Evolutionary conservation across 148 eudicot species (phyloP), one percentile per base, ranked within the genome.

Genomic region (Amaranthus palmeri): DNA sequence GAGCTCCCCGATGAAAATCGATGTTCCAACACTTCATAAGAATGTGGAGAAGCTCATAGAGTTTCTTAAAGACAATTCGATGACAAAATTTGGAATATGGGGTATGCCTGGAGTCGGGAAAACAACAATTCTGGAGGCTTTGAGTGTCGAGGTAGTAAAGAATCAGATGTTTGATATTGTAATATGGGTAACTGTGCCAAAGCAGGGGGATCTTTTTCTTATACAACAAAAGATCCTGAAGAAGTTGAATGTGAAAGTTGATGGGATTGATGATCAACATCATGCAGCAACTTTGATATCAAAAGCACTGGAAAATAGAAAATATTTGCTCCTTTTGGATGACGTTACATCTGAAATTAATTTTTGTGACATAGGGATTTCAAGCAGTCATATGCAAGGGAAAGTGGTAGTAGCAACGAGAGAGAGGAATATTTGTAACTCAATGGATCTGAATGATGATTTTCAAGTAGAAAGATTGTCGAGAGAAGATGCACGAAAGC

Each of bases 81-180:
- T 79, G 11, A 74, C 42, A 12, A 79, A n/a, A 48, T 43, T 79
- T 53, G 82, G 82, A 10, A 56, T 79, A 49, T 65, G 49, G 51
- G 78, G 82, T 47, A 69, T 65, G 57, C 18, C 54, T 44, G 82
- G 82, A 44, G 75, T 79, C 42, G 82, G 82, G 36, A 79, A 74
- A 70, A 70, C 75, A 5, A 70, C 72, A 14, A 70, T 79, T 13
- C 17, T 79, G 64, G 48, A 74, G 11, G 50, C 43, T 69, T 45
- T 79, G 61, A 50, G 74, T 55, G 71, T 70, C 11, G 57, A 58
- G 66, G 62, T 70, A 5, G 66, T n/a, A 7, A 69, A 65, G 8
- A 52, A 18, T 44, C 13, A 52, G 3, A 60, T 49, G 13, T 79
- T 79, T 70, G 75, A 74, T 7, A 79, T 54, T 56, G 78, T 75